These are phyloP conservation scores for Umbilicaria muhlenbergii DNA, from an alignment of 495 filamentous ascomycete genomes.

Conservation along the genomic window DNA sequence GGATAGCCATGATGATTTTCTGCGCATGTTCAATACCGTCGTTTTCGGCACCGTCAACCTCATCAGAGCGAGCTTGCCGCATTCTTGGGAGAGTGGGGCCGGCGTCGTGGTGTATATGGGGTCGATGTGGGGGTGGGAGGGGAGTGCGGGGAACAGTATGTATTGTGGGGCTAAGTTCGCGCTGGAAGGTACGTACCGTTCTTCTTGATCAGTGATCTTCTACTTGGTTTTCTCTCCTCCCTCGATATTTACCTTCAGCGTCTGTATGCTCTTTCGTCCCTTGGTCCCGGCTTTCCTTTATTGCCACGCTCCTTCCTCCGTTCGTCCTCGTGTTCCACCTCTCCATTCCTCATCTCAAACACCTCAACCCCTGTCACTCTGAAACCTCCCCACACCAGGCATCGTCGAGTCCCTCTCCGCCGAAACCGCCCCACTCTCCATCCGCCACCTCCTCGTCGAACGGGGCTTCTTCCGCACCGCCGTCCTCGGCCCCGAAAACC, in stretches of 20 bases:
- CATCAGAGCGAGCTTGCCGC: constrained; percentile 30
- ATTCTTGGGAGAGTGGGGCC: constrained; percentile 24
- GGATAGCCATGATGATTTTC: constrained; percentile 19
- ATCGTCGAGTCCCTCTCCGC: constrained; percentile 21
- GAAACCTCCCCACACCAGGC: constrained; percentile 26
- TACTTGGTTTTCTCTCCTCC: no score
- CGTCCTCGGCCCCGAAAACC: constrained; percentile 18
- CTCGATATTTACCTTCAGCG: no score
- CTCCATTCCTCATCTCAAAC: constrained; percentile 19
- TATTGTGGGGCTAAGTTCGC: constrained; percentile 22
- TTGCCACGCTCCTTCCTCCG: no score
- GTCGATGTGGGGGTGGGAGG: constrained; percentile 14
- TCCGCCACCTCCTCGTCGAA: constrained; percentile 29
- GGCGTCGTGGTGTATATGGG: constrained; percentile 29
- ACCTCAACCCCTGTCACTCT: not conserved
- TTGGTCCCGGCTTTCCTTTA: no score
- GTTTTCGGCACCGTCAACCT: constrained; percentile 28
- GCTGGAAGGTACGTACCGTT: no score
- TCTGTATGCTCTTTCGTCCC: no score
- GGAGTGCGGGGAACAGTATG: constrained; percentile 13
- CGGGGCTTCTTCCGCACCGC: constrained; percentile 35
- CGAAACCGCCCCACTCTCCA: constrained; percentile 28
- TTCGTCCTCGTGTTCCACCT: no score
- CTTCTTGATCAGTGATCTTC: no score
- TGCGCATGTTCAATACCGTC: constrained; percentile 28